Percentiles rank a stretch among this genome's conserved stretches.
phyloP scores from a whole-genome alignment of 305 asterid genomes.

The Fraxinus floribunda region DNA sequence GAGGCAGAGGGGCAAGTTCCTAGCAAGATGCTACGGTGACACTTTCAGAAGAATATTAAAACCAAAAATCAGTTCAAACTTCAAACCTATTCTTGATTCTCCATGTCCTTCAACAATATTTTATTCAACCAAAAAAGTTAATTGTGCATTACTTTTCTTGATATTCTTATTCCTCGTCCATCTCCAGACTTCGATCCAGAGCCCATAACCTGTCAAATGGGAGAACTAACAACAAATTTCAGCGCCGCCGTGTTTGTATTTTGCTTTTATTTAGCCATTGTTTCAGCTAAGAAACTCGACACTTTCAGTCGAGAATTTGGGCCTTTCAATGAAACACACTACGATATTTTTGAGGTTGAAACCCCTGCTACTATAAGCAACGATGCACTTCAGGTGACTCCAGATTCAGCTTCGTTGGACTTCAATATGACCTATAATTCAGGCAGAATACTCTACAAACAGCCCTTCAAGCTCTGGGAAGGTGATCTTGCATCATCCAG shows the following conservation, averaged over 20 bases:
- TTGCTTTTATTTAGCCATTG: slow-evolving; percentile 25
- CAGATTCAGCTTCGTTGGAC: slow-evolving; percentile 36
- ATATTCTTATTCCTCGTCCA: background rate
- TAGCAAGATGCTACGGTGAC: slow-evolving; percentile 23
- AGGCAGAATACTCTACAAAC: slow-evolving; percentile 46
- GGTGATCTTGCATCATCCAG: slow-evolving; percentile 13
- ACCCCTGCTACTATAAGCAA: slow-evolving; percentile 37
- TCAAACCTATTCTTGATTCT: slow-evolving; percentile 5
- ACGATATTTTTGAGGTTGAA: slow-evolving; percentile 10
- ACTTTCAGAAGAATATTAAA: background rate
- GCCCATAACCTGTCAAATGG: slow-evolving; percentile 38
- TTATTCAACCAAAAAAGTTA: background rate
- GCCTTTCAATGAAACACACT: slow-evolving; percentile 29
- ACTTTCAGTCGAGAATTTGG: slow-evolving; percentile 11
- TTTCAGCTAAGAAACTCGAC: slow-evolving; percentile 32
- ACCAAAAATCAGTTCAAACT: slow-evolving; percentile 7
- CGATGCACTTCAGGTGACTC: slow-evolving; percentile 70
- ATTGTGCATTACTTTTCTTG: slow-evolving; percentile 9
- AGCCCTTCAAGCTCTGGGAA: slow-evolving; percentile 64
- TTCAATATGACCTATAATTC: slow-evolving; percentile 27
- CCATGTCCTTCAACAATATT: slow-evolving; percentile 7
- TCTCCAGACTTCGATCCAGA: background rate
- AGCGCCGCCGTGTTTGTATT: slow-evolving; percentile 27
- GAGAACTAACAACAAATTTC: slow-evolving; percentile 19
- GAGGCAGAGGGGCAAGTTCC: slow-evolving; percentile 23